These are phyloP conservation scores for Agrostemma githago DNA, from an alignment of 148 eudicot species.

Conservation along the genomic window DNA sequence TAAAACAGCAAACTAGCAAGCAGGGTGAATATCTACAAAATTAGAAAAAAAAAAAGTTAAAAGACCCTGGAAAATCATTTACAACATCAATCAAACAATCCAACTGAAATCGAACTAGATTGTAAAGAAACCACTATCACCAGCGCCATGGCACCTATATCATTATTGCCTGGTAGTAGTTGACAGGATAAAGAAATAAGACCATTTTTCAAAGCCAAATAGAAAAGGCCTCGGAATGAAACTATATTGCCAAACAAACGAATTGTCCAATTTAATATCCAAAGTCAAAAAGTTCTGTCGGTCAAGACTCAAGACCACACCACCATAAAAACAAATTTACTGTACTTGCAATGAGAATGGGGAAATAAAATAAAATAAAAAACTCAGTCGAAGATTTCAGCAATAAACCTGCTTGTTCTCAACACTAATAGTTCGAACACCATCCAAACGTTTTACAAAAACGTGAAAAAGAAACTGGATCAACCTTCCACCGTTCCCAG, in stretches of 20 bases:
- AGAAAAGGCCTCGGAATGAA: not conserved
- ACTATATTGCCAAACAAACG: not conserved
- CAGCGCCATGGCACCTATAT: not conserved
- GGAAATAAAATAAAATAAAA: not conserved
- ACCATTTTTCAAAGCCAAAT: not conserved
- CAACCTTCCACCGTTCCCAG: conserved; percentile 69
- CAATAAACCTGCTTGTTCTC: conserved; percentile 74
- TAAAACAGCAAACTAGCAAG: not conserved
- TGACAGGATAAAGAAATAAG: not conserved
- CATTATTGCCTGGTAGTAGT: not conserved
- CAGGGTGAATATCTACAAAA: not conserved
- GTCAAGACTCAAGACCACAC: not conserved
- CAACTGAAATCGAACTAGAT: not conserved
- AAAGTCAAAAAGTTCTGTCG: not conserved
- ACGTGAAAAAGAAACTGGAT: conserved; percentile 77
- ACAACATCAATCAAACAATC: not conserved
- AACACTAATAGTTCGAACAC: conserved; percentile 37
- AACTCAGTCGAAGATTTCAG: not conserved
- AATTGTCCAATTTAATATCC: not conserved
- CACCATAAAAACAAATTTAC: not conserved
- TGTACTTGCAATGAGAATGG: not conserved
- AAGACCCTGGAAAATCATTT: not conserved
- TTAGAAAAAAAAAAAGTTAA: not conserved
- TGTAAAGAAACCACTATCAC: not conserved
- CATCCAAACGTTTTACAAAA: conserved; percentile 79